Evolutionary conservation across 1,284 basidiomycete genomes (phyloP).

Genomic region (Sphaerobolus stellatus): DNA sequence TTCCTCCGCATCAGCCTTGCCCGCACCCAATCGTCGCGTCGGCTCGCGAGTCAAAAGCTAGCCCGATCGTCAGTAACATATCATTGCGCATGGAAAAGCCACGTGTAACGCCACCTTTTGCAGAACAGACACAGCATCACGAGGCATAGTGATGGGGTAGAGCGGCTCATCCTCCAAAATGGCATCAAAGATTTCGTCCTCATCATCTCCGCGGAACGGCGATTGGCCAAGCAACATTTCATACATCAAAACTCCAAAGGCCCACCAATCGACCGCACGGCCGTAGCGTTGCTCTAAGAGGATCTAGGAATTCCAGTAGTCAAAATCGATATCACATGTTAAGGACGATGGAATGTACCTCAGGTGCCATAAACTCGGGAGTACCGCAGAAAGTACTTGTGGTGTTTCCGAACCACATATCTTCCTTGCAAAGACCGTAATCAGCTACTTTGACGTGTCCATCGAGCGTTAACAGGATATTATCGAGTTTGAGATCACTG

Average conservation of each 20-base stretch:
- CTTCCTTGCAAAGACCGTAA: conserved; percentile 99
- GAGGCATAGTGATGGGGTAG: conserved; percentile 99
- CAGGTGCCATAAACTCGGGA: conserved; percentile 99
- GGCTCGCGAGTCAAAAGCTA: conserved; percentile 94
- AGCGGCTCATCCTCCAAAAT: conserved; percentile 98
- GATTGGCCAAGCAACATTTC: conserved; percentile 99
- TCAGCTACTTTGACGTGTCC: conserved; percentile 99
- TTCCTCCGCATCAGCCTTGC: conserved; percentile 91
- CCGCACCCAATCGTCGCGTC: conserved; percentile 89
- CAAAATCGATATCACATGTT: background rate
- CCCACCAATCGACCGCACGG: conserved; percentile 99
- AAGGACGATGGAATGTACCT: conserved; percentile 50
- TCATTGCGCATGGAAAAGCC: conserved; percentile 5
- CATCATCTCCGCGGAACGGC: conserved; percentile 98
- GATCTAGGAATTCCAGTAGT: conserved; percentile 55
- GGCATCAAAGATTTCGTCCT: conserved; percentile 99
- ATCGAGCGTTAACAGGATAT: conserved; percentile 94
- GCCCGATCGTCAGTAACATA: conserved; percentile 2
- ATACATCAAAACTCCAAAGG: conserved; percentile 97
- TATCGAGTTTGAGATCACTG: conserved; percentile 97
- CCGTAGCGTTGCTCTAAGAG: conserved; percentile 97
- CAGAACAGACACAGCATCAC: conserved; percentile 93
- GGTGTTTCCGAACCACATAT: conserved; percentile 97
- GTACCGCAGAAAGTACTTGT: conserved; percentile 99
- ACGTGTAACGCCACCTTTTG: conserved; percentile 70